Conservation (phyloP, 2,329 filamentous ascomycete species). For the Exophiala aquamarina region DNA sequence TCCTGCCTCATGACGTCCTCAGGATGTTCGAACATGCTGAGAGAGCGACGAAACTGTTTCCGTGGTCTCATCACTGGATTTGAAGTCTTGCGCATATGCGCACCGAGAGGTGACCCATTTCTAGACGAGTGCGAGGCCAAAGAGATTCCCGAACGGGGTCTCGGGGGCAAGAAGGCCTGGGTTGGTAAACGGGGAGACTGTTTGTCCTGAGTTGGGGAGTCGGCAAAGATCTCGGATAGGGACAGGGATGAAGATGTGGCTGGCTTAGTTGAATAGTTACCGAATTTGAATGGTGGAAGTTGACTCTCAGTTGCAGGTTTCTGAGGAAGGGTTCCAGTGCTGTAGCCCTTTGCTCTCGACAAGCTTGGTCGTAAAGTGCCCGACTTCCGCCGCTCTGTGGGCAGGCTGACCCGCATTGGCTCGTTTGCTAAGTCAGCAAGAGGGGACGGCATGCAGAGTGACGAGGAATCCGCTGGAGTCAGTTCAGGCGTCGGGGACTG, state of each 20-base stretch:
- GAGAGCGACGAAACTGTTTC: constrained; percentile 84
- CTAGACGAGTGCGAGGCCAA: constrained; percentile 44
- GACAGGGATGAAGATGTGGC: constrained; percentile 63
- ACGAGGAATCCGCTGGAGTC: constrained; percentile 44
- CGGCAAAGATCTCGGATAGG: constrained; percentile 76
- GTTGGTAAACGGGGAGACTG: constrained; percentile 33
- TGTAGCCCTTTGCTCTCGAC: constrained; percentile 71
- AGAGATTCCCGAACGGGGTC: constrained; percentile 17
- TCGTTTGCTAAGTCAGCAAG: constrained; percentile 42
- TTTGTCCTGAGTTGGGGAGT: constrained; percentile 66
- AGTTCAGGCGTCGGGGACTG: constrained; percentile 69
- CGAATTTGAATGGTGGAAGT: constrained; percentile 74
- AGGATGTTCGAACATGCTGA: constrained; percentile 97
- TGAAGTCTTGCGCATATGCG: constrained; percentile 69
- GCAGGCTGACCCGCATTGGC: constrained; percentile 22
- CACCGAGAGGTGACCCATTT: constrained; percentile 72
- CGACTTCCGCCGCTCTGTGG: constrained; percentile 58
- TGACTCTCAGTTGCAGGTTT: constrained; percentile 64
- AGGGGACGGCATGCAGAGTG: constrained; percentile 38
- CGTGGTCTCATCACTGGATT: constrained; percentile 73
- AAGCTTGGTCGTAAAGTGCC: constrained; percentile 73
- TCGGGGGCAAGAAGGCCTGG: constrained; percentile 17
- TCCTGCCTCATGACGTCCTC: constrained; percentile 84
- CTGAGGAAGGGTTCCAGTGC: constrained; percentile 63
- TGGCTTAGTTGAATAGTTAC: constrained; percentile 47